Conservation (phyloP, 2,329 filamentous ascomycete species). For the Colletotrichum eleusines region DNA sequence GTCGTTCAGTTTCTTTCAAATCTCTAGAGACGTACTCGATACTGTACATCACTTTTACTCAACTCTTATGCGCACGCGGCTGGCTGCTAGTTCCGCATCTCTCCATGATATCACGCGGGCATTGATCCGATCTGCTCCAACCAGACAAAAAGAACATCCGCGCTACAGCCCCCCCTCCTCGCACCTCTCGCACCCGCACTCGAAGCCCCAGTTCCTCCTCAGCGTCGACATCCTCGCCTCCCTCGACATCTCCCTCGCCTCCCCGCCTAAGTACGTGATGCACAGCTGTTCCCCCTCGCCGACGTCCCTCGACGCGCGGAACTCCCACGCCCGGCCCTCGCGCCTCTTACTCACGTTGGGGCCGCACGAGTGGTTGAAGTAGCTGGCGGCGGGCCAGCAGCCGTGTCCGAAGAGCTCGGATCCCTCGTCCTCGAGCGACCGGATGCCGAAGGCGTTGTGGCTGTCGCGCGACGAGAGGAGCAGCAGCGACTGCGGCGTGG, state of each 20-base stretch:
- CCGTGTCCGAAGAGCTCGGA: slow-evolving; percentile 39
- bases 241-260: slow-evolving; percentile 25
- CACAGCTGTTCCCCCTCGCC: slow-evolving; percentile 23
- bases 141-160: not conserved
- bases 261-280: slow-evolving; percentile 34
- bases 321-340: slow-evolving; percentile 33
- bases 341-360: slow-evolving; percentile 30
- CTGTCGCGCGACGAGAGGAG: slow-evolving; percentile 34
- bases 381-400: slow-evolving; percentile 36
- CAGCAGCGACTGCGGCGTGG: slow-evolving; percentile 21
- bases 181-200: slow-evolving; percentile 33
- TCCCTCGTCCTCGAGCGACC: slow-evolving; percentile 37
- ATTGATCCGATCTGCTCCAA: not conserved
- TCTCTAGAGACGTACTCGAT: too few relatives aligned
- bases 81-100: too few relatives aligned
- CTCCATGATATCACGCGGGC: not conserved
- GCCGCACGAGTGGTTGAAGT: slow-evolving; percentile 38
- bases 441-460: slow-evolving; percentile 37
- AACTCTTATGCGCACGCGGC: too few relatives aligned
- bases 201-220: slow-evolving; percentile 37
- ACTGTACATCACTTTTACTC: too few relatives aligned
- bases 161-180: not conserved
- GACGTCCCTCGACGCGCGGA: slow-evolving; percentile 19
- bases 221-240: slow-evolving; percentile 20
- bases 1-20: too few relatives aligned